phyloP scores from a whole-genome alignment of 1,284 basidiomycete genomes.

The Vanrija sp. region DNA sequence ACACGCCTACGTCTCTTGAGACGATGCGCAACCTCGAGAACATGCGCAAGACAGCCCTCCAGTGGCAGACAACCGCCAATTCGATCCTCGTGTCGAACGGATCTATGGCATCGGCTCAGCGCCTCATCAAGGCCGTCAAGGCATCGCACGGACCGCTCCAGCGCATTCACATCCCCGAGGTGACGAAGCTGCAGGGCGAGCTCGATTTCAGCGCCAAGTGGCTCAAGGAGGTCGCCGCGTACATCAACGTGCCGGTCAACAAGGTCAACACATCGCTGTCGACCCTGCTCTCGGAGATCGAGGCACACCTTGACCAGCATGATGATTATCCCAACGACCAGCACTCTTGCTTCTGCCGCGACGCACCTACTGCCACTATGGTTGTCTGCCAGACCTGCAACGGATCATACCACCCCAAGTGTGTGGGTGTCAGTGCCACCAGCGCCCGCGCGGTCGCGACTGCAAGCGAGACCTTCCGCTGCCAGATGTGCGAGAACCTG shows the following conservation, averaged over 20 bases:
- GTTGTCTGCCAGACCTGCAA: constrained; percentile 29
- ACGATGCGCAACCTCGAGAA: constrained; percentile 34
- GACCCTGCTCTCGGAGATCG: constrained; percentile 24
- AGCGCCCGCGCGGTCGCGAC: constrained; percentile 10
- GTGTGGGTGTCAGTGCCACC: constrained; percentile 28
- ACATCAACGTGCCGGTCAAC: constrained; percentile 13
- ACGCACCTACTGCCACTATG: constrained; percentile 21
- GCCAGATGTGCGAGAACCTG: constrained; percentile 37
- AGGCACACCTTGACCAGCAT: constrained; percentile 24
- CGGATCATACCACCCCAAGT: constrained; percentile 39
- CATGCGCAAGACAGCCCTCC: constrained; percentile 32
- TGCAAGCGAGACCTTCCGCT: constrained; percentile 27
- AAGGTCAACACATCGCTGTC: constrained; percentile 25
- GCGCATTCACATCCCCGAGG: constrained; percentile 34
- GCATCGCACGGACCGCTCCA: constrained; percentile 24
- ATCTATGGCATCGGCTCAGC: constrained; percentile 22
- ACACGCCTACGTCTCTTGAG: constrained; percentile 30
- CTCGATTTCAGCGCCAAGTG: constrained; percentile 31
- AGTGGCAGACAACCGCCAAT: constrained; percentile 33
- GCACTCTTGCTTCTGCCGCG: constrained; percentile 36
- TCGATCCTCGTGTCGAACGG: constrained; percentile 20
- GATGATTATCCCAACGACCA: constrained; percentile 30
- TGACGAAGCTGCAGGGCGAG: constrained; percentile 33
- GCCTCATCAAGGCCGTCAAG: constrained; percentile 33
- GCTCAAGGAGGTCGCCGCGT: constrained; percentile 16